Evolutionary conservation across 78 protist species (phyloP).

Genomic region (Anaeramoeba ignava): DNA sequence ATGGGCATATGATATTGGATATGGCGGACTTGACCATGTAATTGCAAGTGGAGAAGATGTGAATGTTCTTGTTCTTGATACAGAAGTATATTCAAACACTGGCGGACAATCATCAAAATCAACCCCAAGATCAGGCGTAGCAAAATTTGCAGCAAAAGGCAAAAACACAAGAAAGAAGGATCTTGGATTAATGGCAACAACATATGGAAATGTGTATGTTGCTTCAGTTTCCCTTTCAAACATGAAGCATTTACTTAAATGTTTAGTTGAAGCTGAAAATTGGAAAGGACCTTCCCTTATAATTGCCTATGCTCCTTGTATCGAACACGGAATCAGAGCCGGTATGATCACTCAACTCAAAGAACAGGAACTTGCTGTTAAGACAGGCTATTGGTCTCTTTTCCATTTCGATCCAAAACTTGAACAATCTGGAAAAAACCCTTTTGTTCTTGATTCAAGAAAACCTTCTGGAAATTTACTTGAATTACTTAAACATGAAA

Average conservation of each 20-base stretch:
- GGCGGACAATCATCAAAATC: constrained; percentile 51
- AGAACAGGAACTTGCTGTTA: constrained; percentile 32
- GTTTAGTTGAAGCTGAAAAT: constrained; percentile 37
- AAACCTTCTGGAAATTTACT: neutral
- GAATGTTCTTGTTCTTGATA: constrained; percentile 59
- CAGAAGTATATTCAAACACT: constrained; percentile 51
- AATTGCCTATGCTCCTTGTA: constrained; percentile 48
- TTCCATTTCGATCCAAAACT: constrained; percentile 57
- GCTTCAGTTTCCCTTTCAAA: constrained; percentile 47
- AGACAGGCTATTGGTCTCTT: constrained; percentile 58
- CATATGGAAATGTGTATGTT: constrained; percentile 59
- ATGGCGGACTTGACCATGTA: constrained; percentile 59
- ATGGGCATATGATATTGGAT: constrained; percentile 36
- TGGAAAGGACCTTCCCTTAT: constrained; percentile 50
- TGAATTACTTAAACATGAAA: neutral
- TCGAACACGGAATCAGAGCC: constrained; percentile 9
- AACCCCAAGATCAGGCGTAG: constrained; percentile 31
- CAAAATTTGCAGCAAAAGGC: constrained; percentile 45
- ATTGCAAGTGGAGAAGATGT: constrained; percentile 53
- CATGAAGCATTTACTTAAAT: constrained; percentile 19
- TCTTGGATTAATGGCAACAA: constrained; percentile 58
- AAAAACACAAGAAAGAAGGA: constrained; percentile 36
- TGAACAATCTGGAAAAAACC: constrained; percentile 26
- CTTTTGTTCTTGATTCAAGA: constrained; percentile 41
- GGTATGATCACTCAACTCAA: constrained; percentile 4